phyloP scores from a whole-genome alignment of 2,329 filamentous ascomycete genomes.

The Fusarium cyanostomum region DNA sequence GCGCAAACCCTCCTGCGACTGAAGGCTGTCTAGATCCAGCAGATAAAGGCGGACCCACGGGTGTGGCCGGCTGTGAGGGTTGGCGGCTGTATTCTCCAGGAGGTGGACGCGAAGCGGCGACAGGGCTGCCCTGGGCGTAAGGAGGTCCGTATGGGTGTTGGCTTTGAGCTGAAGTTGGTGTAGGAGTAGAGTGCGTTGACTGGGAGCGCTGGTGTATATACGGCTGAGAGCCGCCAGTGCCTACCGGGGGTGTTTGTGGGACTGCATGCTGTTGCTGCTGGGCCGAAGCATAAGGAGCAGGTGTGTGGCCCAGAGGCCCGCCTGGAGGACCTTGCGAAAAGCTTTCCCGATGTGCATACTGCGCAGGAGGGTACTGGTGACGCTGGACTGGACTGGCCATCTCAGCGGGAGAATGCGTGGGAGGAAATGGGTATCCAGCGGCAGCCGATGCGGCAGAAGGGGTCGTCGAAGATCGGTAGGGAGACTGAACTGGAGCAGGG shows the following conservation, averaged over 20 bases:
- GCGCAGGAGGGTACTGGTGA: constrained; percentile 60
- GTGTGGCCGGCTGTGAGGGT: constrained; percentile 64
- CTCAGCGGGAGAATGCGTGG: constrained; percentile 53
- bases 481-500: constrained; percentile 53
- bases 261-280: constrained; percentile 48
- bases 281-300: constrained; percentile 46
- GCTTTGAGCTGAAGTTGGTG: constrained; percentile 69
- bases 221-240: constrained; percentile 52
- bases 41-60: constrained; percentile 60
- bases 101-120: constrained; percentile 55
- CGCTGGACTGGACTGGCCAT: constrained; percentile 62
- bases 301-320: constrained; percentile 21
- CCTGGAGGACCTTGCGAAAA: constrained; percentile 52
- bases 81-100: constrained; percentile 57
- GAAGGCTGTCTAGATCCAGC: constrained; percentile 56
- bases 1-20: constrained; percentile 53
- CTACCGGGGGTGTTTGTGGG: constrained; percentile 61
- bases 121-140: constrained; percentile 64
- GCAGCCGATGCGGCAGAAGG: constrained; percentile 52
- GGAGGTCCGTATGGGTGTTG: constrained; percentile 63
- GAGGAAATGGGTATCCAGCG: constrained; percentile 62
- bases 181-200: constrained; percentile 67
- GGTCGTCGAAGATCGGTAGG: constrained; percentile 61
- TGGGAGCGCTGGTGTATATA: constrained; percentile 62
- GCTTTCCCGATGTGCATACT: constrained; percentile 56